Base-by-base conservation (phyloP, 768 basidiomycete genomes). In the Cystobasidium ongulense region DNA sequence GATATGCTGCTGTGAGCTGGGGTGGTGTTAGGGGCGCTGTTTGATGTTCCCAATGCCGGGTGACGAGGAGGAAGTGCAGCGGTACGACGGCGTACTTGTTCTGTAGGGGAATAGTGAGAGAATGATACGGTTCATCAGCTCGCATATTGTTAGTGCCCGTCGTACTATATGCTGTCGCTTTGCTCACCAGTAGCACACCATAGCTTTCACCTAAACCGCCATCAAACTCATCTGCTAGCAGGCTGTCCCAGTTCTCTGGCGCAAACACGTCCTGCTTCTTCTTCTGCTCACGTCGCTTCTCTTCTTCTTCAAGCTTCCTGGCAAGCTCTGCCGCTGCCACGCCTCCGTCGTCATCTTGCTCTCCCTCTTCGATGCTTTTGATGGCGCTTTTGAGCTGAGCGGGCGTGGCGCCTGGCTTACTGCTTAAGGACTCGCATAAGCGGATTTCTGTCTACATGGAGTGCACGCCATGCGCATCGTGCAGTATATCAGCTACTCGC, bases 11-110 rank as follows among this genome's bases (percentile, higher is more conserved):
- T 21, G 53, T 29, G 2, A 71, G 43, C 35, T 71, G 68, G 1
- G 68, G 68, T 4, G 68, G 68, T 33, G 68, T 57, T 5, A 71
- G 36, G 18, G 68, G 68, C 18, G 68, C 23, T 8, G 50, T 54
- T 54, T 71, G 68, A 11, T 54, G 68, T 43, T 71, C 68, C 35
- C 41, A 61, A 29, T 71, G 53, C 31, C 38, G 15, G 5, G 68
- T 71, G 21, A 71, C 68, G 31, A 71, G 13, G 18, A 71, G 53
- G 53, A 71, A 71, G 54, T 71, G 68, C 54, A 71, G 23, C 17
- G 68, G 68, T 5, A 71, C 68, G 2, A 71, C 68, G 17, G 68
- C 68, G 31, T 35, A 71, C 53, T 71, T 71, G 68, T 71, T 71
- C 68, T 71, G 43, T 52, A 27, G 7, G 46, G 35, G 62, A 7